A percentile compares a stretch with the other conserved stretches of the same genome.
Evolutionary conservation across 495 filamentous ascomycete species (phyloP).

Genomic region (Daldinia grandis): DNA sequence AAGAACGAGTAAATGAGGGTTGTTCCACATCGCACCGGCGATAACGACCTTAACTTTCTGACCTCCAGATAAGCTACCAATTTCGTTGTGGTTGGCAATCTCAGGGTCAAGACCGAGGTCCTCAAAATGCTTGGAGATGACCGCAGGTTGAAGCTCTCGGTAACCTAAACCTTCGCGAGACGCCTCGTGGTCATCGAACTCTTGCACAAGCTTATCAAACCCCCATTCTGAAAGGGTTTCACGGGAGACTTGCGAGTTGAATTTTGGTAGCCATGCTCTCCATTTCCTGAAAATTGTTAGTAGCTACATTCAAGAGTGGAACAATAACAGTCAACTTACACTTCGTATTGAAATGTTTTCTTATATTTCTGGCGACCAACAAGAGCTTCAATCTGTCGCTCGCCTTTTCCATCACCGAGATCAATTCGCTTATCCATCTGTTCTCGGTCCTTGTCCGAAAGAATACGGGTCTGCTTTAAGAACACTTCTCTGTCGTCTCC

Average conservation of each 20-base stretch:
- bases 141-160: constrained; percentile 87
- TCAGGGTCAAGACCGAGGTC: constrained; percentile 96
- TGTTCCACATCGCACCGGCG: constrained; percentile 98
- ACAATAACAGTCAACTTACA: constrained; percentile 60
- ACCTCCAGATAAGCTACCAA: constrained; percentile 95
- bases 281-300: constrained; percentile 70
- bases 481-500: constrained; percentile 97
- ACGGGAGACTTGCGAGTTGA: constrained; percentile 90
- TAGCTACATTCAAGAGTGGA: neutral
- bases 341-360: constrained; percentile 99
- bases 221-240: constrained; percentile 88
- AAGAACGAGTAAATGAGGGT: constrained; percentile 94
- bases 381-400: constrained; percentile 81
- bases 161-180: constrained; percentile 97
- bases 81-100: constrained; percentile 98
- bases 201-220: constrained; percentile 92
- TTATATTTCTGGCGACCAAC: constrained; percentile 99
- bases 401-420: constrained; percentile 79
- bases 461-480: constrained; percentile 94
- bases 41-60: constrained; percentile 99
- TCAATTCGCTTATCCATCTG: constrained; percentile 93
- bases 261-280: constrained; percentile 84
- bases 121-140: constrained; percentile 97
- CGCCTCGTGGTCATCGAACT: constrained; percentile 98
- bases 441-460: constrained; percentile 82